Base-by-base conservation (phyloP, 768 basidiomycete species). In the Serendipita sp. region DNA sequence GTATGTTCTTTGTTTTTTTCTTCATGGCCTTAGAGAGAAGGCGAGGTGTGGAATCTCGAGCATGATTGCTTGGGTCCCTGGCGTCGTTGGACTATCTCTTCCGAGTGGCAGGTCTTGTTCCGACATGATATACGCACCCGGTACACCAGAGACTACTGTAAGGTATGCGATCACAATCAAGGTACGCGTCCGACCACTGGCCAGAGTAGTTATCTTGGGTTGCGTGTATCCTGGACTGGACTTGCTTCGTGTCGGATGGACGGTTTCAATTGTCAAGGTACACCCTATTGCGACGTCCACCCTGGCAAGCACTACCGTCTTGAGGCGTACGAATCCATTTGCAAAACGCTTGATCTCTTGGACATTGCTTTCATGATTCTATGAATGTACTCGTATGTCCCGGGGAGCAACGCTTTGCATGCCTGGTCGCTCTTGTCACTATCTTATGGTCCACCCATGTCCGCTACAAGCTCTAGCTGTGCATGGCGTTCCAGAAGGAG, bases 1-100 rank as follows among this genome's bases (percentile, higher is more conserved):
- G 96, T 98, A 66, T 68, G 72, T 76, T 79, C 75, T 80, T 31
- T 23, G 23, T 23, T 23, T 13, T 13, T 53, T 29, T 65, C 66
- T 44, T 50, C 16, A 46, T 63, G 10, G 23, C 45, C 10, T 60
- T 52, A 34, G 16, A 27, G 16, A 27, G 55, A 60, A 34, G 29
- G 48, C 29, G 48, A 31, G 48, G n/a, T 31, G 48, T 50, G 6
- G n/a, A 23, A n/a, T 5, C 48, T n/a, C 48, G n/a, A 50, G 55
- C 16, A 11, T 37, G 29, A 29, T 60, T n/a, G 55, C 34, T 34
- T 29, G 8, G 34, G 55, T 10, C 34, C 27, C n/a, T 27, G 55
- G 55, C 10, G 55, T 31, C 36, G 29, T 60, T 60, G 55, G 34
- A 33, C n/a, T n/a, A n/a, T 60, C 34, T 33, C 55, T 60, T 60